Base-by-base conservation (phyloP, 768 basidiomycete species). In the Mycena vulgaris region DNA sequence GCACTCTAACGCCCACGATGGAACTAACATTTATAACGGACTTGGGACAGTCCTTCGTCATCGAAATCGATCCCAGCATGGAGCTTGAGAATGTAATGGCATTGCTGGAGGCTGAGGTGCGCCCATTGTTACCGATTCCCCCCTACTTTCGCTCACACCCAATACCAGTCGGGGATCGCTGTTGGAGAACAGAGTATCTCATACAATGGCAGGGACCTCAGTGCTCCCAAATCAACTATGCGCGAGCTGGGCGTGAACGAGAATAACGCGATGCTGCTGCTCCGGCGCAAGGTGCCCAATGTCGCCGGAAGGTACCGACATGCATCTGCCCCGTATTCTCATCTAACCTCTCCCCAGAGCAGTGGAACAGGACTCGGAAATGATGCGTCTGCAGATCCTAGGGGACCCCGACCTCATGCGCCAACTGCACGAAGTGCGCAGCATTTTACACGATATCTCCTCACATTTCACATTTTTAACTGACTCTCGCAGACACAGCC, bases 81-180 rank as follows among this genome's bases (percentile, higher is more conserved):
- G 91, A 95, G 79, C 88, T 99, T 31, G 94, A 95, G 84, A 93
- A 97, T 79, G 91, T 98, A 40, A 93, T 93, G 88, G 97, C 95
- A 16, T 85, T 98, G 62, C 86, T 98, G n/a, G 96, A 98, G 81
- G 97, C 93, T 0, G 97, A 98, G 89, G 97, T 96, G 78, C 79
- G 91, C 78, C n/a, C 48, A 59, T 35, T 45, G 23, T 23, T 21
- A 27, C 27, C 21, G 5, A 11, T 45, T 40, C 47, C 13, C 8
- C 6, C 8, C 6, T 35, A 28, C 25, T 8, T 25, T 33, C 39
- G 17, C 28, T 52, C 47, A 49, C 37, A 35, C 13, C 28, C 60
- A 25, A 23, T 55, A 47, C 21, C 74, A 96, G 95, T 95, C 93
- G 17, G 91, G 90, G 27, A 90, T 97, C 52, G 90, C 93, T 1